These are phyloP conservation scores for Verticillium longisporum DNA, from an alignment of 2,329 filamentous ascomycete genomes.

Conservation along the genomic window DNA sequence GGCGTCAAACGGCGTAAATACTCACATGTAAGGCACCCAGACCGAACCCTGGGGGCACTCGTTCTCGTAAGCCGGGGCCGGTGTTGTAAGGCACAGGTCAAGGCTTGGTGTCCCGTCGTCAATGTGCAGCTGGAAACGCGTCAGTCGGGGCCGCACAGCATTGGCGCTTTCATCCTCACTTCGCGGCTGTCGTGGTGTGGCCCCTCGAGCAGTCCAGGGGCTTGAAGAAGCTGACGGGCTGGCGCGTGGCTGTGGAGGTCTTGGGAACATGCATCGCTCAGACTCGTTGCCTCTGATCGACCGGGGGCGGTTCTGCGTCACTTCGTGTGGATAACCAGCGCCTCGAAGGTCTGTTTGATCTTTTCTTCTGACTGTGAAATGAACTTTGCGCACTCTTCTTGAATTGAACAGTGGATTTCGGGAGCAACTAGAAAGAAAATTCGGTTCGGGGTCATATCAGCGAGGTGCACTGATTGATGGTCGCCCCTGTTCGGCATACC, in stretches of 20 bases:
- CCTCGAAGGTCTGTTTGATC: too few relatives aligned
- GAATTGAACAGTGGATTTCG: too few relatives aligned
- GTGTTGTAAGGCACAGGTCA: constrained; percentile 20
- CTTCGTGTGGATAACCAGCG: too few relatives aligned
- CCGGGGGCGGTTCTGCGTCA: too few relatives aligned
- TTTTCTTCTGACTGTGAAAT: too few relatives aligned
- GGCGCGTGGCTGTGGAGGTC: neutral
- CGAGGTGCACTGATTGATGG: too few relatives aligned
- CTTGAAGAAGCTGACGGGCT: neutral
- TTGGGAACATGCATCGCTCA: neutral
- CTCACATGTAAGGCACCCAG: constrained; percentile 24
- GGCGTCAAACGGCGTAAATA: neutral
- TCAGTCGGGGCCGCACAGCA: neutral
- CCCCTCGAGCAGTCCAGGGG: neutral
- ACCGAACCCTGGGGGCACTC: constrained; percentile 22
- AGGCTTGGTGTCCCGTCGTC: neutral
- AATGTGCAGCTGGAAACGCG: neutral
- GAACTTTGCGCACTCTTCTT: too few relatives aligned
- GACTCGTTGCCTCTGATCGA: neutral
- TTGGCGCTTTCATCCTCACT: neutral
- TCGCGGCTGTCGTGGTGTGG: neutral
- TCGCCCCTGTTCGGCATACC: neutral
- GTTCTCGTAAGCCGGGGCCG: constrained; percentile 21
- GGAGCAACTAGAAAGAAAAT: too few relatives aligned
- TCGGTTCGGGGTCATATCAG: too few relatives aligned